Base-by-base conservation (phyloP, 495 filamentous ascomycete species). In the Hyaloscypha bicolor region DNA sequence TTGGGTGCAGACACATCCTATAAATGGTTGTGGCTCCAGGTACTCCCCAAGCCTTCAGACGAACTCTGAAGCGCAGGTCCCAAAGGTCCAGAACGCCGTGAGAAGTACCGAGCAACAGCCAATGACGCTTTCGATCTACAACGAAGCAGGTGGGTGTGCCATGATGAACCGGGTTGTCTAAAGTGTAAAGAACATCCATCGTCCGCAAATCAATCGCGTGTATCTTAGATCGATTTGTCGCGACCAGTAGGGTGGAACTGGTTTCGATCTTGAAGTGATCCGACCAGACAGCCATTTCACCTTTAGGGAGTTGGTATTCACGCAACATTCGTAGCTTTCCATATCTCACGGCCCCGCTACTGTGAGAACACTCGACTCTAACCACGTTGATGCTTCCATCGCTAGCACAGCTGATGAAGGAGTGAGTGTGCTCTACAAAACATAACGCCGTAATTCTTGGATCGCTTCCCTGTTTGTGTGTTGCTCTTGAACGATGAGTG, bases 81-180 rank as follows among this genome's bases (percentile, higher is more conserved):
- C 96, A 99, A 21, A 99, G 82, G 71, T 96, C 91, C 9, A 99
- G 80, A 56, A 97, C 88, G 4, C 96, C 96, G 71, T 98, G 94
- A 8, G 93, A 92, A 0, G 96, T 98, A 37, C 94, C 95, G 4
- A 98, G 77, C 8, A 96, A 80, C 4, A 99, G 80, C 96, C 96
- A 99, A 70, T 91, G 91, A 58, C 90, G 89, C 72, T 87, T 91
- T 31, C 87, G 81, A 71, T 97, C 92, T 35, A 94, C 80, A 76
- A 91, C 94, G 78, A 99, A 98, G 65, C 92, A 95, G 3, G 92
- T 98, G 8, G 92, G 93, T 2, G 91, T 93, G 33, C 96, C 96
- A 76, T 98, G 96, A 72, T 97, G 91, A 11, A 97, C 88, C 3
- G 96, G 94, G 62, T 97, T 99, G 52, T 91, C 86, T 30, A 99